Conservation (phyloP, 345 rosid species). For the Salix caprea region DNA sequence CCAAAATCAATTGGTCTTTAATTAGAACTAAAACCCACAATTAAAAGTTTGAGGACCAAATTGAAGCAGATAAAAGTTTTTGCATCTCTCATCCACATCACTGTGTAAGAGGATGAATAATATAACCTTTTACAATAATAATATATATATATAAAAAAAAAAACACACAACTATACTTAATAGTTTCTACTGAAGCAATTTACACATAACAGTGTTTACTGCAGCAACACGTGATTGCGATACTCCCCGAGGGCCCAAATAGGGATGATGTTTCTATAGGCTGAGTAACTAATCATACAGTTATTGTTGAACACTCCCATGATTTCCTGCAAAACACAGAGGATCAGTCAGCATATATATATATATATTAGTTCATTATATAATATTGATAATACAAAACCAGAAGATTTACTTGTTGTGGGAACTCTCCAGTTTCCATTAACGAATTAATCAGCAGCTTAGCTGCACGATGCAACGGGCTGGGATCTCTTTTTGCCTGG, state of each 20-base stretch:
- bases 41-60: too few species aligned
- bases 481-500: conserved; percentile 10
- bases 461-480: conserved; percentile 16
- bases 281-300: conserved; percentile 25
- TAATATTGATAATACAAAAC: neutral
- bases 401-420: conserved; percentile 10
- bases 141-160: too few species aligned
- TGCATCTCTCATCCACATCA: too few species aligned
- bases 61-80: too few species aligned
- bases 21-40: too few species aligned
- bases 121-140: too few species aligned
- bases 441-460: conserved; percentile 18
- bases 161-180: too few species aligned
- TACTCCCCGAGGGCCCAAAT: conserved; percentile 36
- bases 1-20: too few species aligned
- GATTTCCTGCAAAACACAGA: conserved; percentile 18
- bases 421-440: conserved; percentile 18
- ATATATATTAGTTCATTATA: neutral
- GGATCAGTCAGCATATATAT: neutral
- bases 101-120: too few species aligned
- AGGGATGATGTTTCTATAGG: conserved; percentile 28
- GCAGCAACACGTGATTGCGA: conserved; percentile 6
- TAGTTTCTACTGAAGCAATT: neutral
- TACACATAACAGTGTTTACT: neutral
- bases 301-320: conserved; percentile 31